These are phyloP conservation scores for Lactifluus rugatus DNA, from an alignment of 768 basidiomycete genomes.

Conservation along the genomic window DNA sequence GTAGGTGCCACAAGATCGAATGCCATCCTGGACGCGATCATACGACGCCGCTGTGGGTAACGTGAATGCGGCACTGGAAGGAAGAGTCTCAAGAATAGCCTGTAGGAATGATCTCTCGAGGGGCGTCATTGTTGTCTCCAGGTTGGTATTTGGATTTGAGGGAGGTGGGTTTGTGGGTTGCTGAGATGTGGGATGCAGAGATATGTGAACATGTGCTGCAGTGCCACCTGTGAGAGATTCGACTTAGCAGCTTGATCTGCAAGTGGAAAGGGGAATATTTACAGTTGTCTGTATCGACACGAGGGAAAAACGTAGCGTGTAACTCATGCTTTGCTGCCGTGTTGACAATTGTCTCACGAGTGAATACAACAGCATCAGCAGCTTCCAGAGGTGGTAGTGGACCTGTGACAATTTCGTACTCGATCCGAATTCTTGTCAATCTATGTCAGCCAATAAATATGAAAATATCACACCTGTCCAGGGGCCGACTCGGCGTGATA, in stretches of 20 bases:
- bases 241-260: neutral
- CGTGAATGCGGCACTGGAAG: slow-evolving; percentile 47
- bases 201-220: slow-evolving; percentile 56
- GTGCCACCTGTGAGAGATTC: slow-evolving; percentile 33
- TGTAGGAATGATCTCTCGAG: slow-evolving; percentile 53
- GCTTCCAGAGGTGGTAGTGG: slow-evolving; percentile 57
- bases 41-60: slow-evolving; percentile 55
- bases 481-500: slow-evolving; percentile 63
- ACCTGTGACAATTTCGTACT: slow-evolving; percentile 63
- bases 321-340: slow-evolving; percentile 54
- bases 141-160: slow-evolving; percentile 12
- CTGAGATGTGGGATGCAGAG: slow-evolving; percentile 37
- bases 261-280: slow-evolving; percentile 1
- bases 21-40: slow-evolving; percentile 51
- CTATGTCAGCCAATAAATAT: neutral
- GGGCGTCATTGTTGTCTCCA: slow-evolving; percentile 28
- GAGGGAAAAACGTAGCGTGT: slow-evolving; percentile 56
- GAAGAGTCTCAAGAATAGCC: slow-evolving; percentile 47
- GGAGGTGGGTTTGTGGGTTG: slow-evolving; percentile 6
- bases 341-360: slow-evolving; percentile 58
- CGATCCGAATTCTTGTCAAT: neutral
- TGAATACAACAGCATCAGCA: slow-evolving; percentile 56
- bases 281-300: slow-evolving; percentile 36
- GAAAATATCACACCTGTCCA: slow-evolving; percentile 38
- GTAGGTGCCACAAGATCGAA: slow-evolving; percentile 66